Conservation (phyloP, 2,329 filamentous ascomycete genomes). For the Diaporthe eres region DNA sequence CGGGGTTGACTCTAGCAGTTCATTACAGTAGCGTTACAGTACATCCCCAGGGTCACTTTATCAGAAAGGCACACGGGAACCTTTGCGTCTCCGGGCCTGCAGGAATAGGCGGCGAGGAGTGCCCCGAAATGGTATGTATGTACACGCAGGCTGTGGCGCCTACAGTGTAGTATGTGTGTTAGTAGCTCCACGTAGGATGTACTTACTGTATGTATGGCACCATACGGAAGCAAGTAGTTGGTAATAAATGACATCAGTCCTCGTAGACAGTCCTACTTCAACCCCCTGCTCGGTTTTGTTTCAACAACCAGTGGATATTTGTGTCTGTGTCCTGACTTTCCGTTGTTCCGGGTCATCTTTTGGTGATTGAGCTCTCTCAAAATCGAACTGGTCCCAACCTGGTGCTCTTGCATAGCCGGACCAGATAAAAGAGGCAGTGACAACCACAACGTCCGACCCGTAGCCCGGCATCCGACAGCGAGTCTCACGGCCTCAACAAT, state of each 20-base stretch:
- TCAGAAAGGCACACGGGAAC: background rate
- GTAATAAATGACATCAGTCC: slow-evolving; percentile 31
- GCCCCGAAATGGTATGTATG: background rate
- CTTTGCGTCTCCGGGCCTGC: background rate
- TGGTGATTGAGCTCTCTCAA: background rate
- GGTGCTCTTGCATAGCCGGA: background rate
- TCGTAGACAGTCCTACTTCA: slow-evolving; percentile 1
- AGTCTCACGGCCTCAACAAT: slow-evolving; percentile 44
- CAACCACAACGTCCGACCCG: background rate
- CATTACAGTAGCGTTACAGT: background rate
- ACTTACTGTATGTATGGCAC: background rate
- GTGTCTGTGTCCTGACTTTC: background rate
- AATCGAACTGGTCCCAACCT: background rate
- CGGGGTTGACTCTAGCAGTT: background rate
- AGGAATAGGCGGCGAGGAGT: background rate
- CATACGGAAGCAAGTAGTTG: background rate
- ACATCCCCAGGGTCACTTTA: background rate
- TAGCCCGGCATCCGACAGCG: background rate
- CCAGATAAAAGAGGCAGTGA: background rate
- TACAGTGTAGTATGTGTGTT: background rate
- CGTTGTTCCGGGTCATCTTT: background rate
- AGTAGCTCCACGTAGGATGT: background rate
- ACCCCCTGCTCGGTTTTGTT: slow-evolving; percentile 19
- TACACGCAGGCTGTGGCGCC: background rate
- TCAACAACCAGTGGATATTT: slow-evolving; percentile 18